phyloP scores from a whole-genome alignment of 78 protist genomes.

The Dictyostelium brefeldianum region DNA sequence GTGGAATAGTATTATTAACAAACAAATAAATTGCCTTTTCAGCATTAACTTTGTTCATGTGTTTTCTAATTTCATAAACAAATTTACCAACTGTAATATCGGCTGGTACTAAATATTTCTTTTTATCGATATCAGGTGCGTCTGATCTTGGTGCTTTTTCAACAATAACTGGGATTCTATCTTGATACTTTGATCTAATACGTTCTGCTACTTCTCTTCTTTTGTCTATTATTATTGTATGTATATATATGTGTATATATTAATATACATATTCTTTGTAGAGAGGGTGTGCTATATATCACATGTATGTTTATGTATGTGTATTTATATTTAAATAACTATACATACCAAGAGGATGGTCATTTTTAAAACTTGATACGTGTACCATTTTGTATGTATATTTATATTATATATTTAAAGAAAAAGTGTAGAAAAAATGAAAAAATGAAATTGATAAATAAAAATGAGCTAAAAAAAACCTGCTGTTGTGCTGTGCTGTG shows the following conservation, averaged over 20 bases:
- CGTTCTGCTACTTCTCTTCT: conserved; percentile 84
- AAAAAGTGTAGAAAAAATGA: neutral
- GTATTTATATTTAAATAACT: neutral
- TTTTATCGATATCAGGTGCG: conserved; percentile 95
- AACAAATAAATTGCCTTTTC: conserved; percentile 97
- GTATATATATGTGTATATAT: neutral
- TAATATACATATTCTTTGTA: neutral
- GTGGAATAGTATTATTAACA: conserved; percentile 90
- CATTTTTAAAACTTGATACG: conserved; percentile 58
- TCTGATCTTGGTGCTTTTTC: conserved; percentile 94
- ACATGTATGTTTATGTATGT: neutral
- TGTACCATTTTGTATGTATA: conserved; percentile 48
- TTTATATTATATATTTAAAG: neutral
- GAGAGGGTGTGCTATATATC: neutral
- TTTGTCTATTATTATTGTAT: conserved; percentile 41
- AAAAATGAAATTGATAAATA: neutral
- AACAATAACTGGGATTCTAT: conserved; percentile 96
- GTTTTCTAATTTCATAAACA: conserved; percentile 76
- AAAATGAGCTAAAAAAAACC: no score
- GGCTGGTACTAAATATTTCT: conserved; percentile 94
- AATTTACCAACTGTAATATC: conserved; percentile 97
- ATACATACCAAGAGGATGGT: conserved; percentile 74
- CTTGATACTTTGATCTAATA: conserved; percentile 90
- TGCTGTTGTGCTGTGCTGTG: no score
- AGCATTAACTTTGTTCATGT: conserved; percentile 87